phyloP scores from a whole-genome alignment of 257 asterid genomes.

The Solanum paucissectum region DNA sequence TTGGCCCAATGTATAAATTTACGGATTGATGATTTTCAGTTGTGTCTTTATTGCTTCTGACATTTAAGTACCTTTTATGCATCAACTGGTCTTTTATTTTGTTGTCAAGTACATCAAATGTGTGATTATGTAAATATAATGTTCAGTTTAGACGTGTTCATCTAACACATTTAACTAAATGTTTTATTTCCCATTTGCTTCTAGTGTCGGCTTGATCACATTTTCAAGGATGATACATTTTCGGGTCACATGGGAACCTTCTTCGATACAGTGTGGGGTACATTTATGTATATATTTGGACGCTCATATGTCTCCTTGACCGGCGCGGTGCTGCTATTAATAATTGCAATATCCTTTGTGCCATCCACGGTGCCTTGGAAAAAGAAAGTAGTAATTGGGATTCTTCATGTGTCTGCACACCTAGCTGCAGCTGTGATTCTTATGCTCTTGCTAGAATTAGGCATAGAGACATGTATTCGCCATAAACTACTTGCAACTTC shows the following conservation, averaged over 20 bases:
- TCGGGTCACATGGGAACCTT: constrained; percentile 86
- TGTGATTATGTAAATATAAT: not conserved
- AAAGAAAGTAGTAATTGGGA: constrained; percentile 58
- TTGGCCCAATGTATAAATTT: not conserved
- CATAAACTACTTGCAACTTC: constrained; percentile 81
- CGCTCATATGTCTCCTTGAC: constrained; percentile 59
- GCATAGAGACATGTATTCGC: constrained; percentile 79
- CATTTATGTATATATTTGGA: constrained; percentile 67
- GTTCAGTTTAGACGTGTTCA: not conserved
- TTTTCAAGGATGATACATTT: constrained; percentile 78
- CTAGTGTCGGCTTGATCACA: constrained; percentile 91
- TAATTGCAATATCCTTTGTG: constrained; percentile 66
- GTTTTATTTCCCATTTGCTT: constrained; percentile 10
- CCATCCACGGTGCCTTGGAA: constrained; percentile 83
- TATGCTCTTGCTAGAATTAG: constrained; percentile 90
- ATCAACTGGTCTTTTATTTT: not conserved
- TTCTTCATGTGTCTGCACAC: constrained; percentile 92
- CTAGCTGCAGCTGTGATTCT: constrained; percentile 82
- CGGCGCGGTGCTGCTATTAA: constrained; percentile 59
- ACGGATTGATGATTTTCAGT: not conserved
- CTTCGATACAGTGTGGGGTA: constrained; percentile 75
- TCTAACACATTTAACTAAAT: not conserved
- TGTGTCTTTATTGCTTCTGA: not conserved
- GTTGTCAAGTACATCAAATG: not conserved
- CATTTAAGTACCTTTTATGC: not conserved